Percentiles rank a stretch among this genome's conserved stretches.
Evolutionary conservation across 257 asterid genomes (phyloP).

Genomic region (Cinchona pubescens): DNA sequence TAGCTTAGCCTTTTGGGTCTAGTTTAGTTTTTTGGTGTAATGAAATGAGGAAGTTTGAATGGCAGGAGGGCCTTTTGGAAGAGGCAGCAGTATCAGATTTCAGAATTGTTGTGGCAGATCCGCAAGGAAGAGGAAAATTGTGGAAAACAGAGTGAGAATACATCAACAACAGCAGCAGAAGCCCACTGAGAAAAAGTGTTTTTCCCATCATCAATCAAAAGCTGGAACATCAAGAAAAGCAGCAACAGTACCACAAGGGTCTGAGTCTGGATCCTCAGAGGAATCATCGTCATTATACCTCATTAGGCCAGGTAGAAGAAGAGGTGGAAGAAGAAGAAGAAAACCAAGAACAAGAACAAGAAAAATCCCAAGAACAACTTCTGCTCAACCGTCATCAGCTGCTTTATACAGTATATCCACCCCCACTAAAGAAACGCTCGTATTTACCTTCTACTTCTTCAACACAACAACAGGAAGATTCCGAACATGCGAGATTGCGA

Average conservation of each 20-base stretch:
- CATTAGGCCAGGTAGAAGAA: too few species aligned
- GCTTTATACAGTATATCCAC: constrained; percentile 23
- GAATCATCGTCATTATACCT: constrained; percentile 43
- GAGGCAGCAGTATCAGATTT: constrained; percentile 29
- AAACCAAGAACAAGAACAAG: constrained; percentile 18
- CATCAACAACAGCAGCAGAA: constrained; percentile 13
- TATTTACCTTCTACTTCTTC: constrained; percentile 37
- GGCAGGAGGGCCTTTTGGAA: constrained; percentile 40
- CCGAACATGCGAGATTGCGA: constrained; percentile 68
- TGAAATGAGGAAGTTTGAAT: constrained; percentile 54
- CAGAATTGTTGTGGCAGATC: constrained; percentile 8
- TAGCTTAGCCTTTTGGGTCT: constrained; percentile 24
- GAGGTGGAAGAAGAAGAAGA: too few species aligned
- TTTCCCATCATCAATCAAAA: constrained; percentile 31
- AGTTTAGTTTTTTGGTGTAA: constrained; percentile 22
- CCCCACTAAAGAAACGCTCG: constrained; percentile 51
- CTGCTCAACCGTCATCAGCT: constrained; percentile 33
- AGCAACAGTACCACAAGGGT: constrained; percentile 33
- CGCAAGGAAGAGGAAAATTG: constrained; percentile 26
- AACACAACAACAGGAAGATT: constrained; percentile 32
- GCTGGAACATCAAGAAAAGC: constrained; percentile 60
- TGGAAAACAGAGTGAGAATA: constrained; percentile 15
- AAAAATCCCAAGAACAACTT: constrained; percentile 33
- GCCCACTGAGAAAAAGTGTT: constrained; percentile 15
- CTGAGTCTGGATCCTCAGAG: constrained; percentile 94